These are phyloP conservation scores for Psophocarpus tetragonolobus DNA, from an alignment of 306 rosid genomes.

Conservation along the genomic window DNA sequence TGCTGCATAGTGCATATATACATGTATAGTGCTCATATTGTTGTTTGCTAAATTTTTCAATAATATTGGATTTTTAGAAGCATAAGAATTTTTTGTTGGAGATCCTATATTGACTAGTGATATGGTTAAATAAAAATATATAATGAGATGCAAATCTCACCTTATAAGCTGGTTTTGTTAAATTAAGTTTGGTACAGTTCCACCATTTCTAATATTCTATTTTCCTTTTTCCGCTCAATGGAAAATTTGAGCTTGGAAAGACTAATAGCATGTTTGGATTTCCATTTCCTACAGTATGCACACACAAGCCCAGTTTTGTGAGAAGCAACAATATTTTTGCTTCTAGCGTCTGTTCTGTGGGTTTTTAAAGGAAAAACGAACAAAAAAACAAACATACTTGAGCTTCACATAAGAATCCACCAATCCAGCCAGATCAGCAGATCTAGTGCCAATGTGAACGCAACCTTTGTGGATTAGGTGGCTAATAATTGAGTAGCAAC, in stretches of 20 bases:
- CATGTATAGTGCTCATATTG: slow-evolving; percentile 43
- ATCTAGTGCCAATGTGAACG: not conserved
- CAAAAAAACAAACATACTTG: not conserved
- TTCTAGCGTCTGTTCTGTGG: not conserved
- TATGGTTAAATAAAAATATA: too few relatives aligned
- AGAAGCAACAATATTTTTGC: too few relatives aligned
- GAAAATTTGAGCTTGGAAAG: not conserved
- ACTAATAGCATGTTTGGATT: not conserved
- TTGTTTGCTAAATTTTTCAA: slow-evolving; percentile 30
- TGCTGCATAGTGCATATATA: slow-evolving; percentile 53
- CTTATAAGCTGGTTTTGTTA: too few relatives aligned
- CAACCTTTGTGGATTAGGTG: not conserved
- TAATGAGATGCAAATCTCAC: too few relatives aligned
- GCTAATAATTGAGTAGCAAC: not conserved
- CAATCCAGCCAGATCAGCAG: not conserved
- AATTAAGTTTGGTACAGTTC: too few relatives aligned
- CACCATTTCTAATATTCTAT: too few relatives aligned
- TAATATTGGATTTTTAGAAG: slow-evolving; percentile 29
- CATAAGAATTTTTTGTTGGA: not conserved
- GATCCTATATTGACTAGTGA: too few relatives aligned
- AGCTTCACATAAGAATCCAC: not conserved
- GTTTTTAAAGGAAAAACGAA: too few relatives aligned
- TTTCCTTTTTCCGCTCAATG: not conserved
- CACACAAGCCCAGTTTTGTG: too few relatives aligned
- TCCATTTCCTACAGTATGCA: too few relatives aligned